A percentile compares a stretch with the other conserved stretches of the same genome.
Conservation (phyloP, 2,329 filamentous ascomycete species). For the Aspergillus nomiae region DNA sequence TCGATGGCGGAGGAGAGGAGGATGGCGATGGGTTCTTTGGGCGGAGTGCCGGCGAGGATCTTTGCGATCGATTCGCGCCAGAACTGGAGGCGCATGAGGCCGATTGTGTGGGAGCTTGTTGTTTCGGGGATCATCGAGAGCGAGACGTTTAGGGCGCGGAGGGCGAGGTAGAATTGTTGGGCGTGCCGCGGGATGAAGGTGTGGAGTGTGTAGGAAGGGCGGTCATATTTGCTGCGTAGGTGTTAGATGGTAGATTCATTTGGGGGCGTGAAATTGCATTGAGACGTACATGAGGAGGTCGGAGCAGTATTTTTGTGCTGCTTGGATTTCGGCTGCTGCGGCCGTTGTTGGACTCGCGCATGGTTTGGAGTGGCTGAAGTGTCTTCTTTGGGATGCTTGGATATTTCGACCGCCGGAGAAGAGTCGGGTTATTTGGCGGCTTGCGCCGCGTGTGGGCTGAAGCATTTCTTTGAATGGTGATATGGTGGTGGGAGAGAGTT, state of each 20-base stretch:
- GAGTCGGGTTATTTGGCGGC: slow-evolving; percentile 17
- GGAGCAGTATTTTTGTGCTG: slow-evolving; percentile 61
- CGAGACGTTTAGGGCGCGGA: slow-evolving; percentile 91
- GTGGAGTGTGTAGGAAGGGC: slow-evolving; percentile 81
- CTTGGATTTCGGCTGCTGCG: slow-evolving; percentile 51
- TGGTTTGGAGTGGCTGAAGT: slow-evolving; percentile 28
- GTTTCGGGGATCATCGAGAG: slow-evolving; percentile 86
- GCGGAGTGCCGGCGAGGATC: slow-evolving; percentile 74
- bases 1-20: slow-evolving; percentile 74
- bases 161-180: slow-evolving; percentile 82
- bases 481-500: slow-evolving; percentile 4
- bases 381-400: slow-evolving; percentile 22
- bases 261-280: not conserved
- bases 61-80: slow-evolving; percentile 84
- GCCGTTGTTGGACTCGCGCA: slow-evolving; percentile 22
- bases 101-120: slow-evolving; percentile 84
- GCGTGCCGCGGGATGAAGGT: slow-evolving; percentile 77
- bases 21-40: slow-evolving; percentile 88
- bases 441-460: slow-evolving; percentile 23
- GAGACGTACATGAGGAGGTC: slow-evolving; percentile 55
- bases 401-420: slow-evolving; percentile 1
- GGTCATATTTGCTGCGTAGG: slow-evolving; percentile 74
- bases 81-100: slow-evolving; percentile 88
- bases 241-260: not conserved
- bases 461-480: slow-evolving; percentile 20